Evolutionary conservation across 2,329 filamentous ascomycete species (phyloP), one percentile per base, ranked within the genome.

Genomic region (Pezicula rhizophila): DNA sequence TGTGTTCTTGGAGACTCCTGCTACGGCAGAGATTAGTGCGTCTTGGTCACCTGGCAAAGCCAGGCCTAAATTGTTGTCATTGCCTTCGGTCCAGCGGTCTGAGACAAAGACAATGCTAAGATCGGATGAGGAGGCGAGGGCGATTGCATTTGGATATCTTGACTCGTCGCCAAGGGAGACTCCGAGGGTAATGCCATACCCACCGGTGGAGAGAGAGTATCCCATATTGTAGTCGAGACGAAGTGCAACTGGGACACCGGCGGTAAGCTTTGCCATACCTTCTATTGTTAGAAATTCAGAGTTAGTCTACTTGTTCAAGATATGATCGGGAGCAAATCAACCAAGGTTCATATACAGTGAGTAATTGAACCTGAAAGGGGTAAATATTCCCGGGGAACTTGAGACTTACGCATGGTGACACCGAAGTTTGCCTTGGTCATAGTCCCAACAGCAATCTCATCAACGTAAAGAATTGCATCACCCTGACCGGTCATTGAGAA

Each of bases 1-100:
- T 4, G 78, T 75, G 34, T 77, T 79, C 2, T 77, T 69, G 57
- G 83, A 82, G 1, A 66, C 76, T 0, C 70, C 70, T 28, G 78
- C 66, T 1, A 83, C 73, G 1, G 73, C 71, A 14, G 68, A 64
- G 57, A 83, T 77, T 10, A 57, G 47, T 6, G 48, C 47, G 33
- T 50, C 53, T 17, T 50, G 48, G 6, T 48, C 34, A 2, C 49
- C 47, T 3, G 52, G 54, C n/a, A 58, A 52, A 15, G 18, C 25
- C 10, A 58, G 52, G 0, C 47, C 52, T 28, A 56, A 41, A 11
- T 52, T 52, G 18, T 48, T 55, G 33, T 57, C 54, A 6, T 37
- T 42, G 14, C 54, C 54, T 31, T 56, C 54, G 11, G 52, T 50
- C n/a, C 46, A 43, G 14, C 53, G 37, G 42, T 54, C 55, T 5